phyloP scores from a whole-genome alignment of 306 rosid species.

The Albizia julibrissin region DNA sequence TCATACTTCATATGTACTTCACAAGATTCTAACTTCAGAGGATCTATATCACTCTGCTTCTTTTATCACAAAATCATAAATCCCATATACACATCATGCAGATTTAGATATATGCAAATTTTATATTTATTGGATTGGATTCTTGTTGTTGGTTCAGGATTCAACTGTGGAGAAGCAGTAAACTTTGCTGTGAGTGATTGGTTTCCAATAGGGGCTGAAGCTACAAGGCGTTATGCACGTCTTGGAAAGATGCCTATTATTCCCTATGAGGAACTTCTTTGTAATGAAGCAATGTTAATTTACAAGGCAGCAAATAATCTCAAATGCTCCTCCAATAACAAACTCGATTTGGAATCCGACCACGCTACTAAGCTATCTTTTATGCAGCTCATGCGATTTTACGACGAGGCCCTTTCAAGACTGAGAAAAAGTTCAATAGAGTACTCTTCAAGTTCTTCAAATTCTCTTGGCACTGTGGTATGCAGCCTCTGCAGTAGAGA shows the following conservation, averaged over 20 bases:
- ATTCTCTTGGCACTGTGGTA: conserved; percentile 15
- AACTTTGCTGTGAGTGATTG: conserved; percentile 47
- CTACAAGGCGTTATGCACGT: conserved; percentile 36
- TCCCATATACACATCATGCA: background rate
- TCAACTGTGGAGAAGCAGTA: conserved; percentile 52
- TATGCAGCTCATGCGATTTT: conserved; percentile 34
- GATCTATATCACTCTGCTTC: background rate
- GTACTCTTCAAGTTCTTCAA: conserved; percentile 18
- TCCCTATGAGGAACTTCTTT: conserved; percentile 51
- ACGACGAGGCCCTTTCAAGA: conserved; percentile 17
- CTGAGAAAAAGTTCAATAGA: background rate
- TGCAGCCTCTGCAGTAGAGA: conserved; percentile 42
- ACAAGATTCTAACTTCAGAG: background rate
- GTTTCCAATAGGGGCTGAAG: conserved; percentile 43
- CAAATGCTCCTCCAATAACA: conserved; percentile 12
- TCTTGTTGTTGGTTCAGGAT: conserved; percentile 35
- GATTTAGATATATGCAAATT: background rate
- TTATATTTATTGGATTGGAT: background rate
- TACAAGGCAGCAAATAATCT: conserved; percentile 23
- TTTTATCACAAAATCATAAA: background rate
- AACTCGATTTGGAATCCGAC: conserved; percentile 27
- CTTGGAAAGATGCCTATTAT: conserved; percentile 37
- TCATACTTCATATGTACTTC: background rate
- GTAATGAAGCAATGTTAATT: conserved; percentile 44
- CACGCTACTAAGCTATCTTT: conserved; percentile 27